phyloP scores from a whole-genome alignment of 768 basidiomycete genomes.

The Pleurotus tuber-regium region DNA sequence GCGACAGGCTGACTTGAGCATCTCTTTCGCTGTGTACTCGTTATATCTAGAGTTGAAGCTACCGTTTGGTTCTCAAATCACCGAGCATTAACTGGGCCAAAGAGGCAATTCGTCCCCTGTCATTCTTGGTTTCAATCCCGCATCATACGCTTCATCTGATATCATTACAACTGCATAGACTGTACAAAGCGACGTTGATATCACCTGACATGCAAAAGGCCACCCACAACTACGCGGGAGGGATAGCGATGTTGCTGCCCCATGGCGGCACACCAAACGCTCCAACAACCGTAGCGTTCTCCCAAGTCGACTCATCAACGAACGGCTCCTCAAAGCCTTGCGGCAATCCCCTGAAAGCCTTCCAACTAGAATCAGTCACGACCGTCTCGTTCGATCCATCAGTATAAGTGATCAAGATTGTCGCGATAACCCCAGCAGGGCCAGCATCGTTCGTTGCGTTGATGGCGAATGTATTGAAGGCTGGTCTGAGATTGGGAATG shows the following conservation, averaged over 20 bases:
- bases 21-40: too few relatives aligned
- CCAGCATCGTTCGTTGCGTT: neutral
- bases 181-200: too few relatives aligned
- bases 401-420: neutral
- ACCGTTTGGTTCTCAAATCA: too few relatives aligned
- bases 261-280: neutral
- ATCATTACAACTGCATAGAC: too few relatives aligned
- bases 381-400: neutral
- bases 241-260: neutral
- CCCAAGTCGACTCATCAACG: neutral
- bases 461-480: neutral
- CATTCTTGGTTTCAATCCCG: too few relatives aligned
- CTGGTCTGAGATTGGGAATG: neutral
- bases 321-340: too few relatives aligned
- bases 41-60: too few relatives aligned
- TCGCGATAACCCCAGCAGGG: constrained; percentile 1
- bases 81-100: too few relatives aligned
- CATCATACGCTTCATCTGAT: too few relatives aligned
- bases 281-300: neutral
- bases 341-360: neutral
- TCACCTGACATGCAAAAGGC: too few relatives aligned
- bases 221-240: constrained; percentile 1
- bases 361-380: neutral
- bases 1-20: too few relatives aligned
- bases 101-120: too few relatives aligned